Evolutionary conservation across 176 grass and related monocot genomes (phyloP), one percentile per base, ranked within the genome.

Genomic region (Elymus sibiricus): DNA sequence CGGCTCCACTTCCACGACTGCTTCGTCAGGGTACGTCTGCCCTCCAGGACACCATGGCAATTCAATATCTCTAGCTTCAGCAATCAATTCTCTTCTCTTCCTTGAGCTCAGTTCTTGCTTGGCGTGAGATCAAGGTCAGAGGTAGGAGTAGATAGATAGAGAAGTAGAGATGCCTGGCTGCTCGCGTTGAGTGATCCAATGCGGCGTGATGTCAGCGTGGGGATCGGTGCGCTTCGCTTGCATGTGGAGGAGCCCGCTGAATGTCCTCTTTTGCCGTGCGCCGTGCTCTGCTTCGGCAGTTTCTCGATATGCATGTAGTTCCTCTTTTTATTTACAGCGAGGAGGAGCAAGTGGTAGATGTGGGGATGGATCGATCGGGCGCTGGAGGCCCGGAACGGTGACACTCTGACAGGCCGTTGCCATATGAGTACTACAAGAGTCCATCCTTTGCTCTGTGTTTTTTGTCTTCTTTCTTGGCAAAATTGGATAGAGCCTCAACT

Each of bases 1-100:
- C 87, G 95, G 19, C 90, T 97, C 13, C 92, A 94, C 79, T 97
- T 97, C 86, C 94, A 97, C 79, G 94, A 97, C 67, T 97, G 94
- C 82, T 97, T 97, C 85, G 94, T 97, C 79, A 75, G 92, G 80
- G 94, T 95, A 44, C 32, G 73, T 79, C 34, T 5, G 34, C 5
- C 32, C 32, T 32, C 4, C 34, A n/a, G n/a, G n/a, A n/a, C n/a
- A n/a, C 34, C 49, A 17, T 19, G 4, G 16, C 65, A 17, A 56
- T 56, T 56, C 53, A 7, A 22, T 22, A 3, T 2, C 53, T 56
- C 51, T 55, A 55, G 51, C 59, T 61, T 58, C 67, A 19, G 16
- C 4, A 35, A 35, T 35, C 34, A 14, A 51, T 53, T 19, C 49
- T 14, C 44, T 66, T 70, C 35, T 25, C 31, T 43, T 51, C 38